Evolutionary conservation across 192 early-diverging fungal species (phyloP).

Genomic region (Podochytrium sp.): DNA sequence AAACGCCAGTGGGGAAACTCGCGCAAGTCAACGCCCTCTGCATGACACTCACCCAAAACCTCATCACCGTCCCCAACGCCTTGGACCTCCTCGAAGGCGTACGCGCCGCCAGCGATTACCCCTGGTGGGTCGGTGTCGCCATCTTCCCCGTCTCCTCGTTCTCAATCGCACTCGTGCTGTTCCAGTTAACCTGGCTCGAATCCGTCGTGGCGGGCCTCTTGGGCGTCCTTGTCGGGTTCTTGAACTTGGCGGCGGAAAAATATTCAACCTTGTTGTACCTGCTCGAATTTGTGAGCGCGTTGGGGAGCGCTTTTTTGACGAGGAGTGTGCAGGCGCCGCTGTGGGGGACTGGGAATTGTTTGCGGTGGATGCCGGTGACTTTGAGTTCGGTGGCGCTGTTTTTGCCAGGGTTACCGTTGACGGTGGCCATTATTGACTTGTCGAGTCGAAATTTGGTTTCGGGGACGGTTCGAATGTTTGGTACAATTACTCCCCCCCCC

Average conservation of each 20-base stretch:
- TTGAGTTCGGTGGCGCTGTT: conserved; percentile 41
- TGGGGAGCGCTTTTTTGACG: conserved; percentile 31
- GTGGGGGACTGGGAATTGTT: background rate
- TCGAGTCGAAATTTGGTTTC: conserved; percentile 85
- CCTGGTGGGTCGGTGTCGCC: conserved; percentile 23
- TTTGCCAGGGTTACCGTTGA: conserved; percentile 75
- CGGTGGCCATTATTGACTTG: conserved; percentile 85
- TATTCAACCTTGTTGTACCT: conserved; percentile 40
- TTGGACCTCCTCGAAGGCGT: conserved; percentile 38
- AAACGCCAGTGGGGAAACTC: conserved; percentile 54
- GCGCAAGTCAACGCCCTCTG: conserved; percentile 50
- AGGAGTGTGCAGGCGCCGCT: conserved; percentile 11
- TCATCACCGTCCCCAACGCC: conserved; percentile 37
- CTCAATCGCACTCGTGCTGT: conserved; percentile 43
- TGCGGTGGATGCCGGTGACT: conserved; percentile 34
- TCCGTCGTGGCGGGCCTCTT: conserved; percentile 30
- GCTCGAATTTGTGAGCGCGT: conserved; percentile 41
- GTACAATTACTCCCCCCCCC: too few species aligned
- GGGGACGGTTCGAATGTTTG: conserved; percentile 82
- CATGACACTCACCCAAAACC: conserved; percentile 33
- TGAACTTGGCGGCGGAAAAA: conserved; percentile 28
- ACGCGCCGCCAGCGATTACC: conserved; percentile 4
- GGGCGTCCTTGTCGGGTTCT: conserved; percentile 38
- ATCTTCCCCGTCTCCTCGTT: conserved; percentile 43
- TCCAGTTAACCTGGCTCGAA: conserved; percentile 45